Evolutionary conservation across 495 filamentous ascomycete genomes (phyloP), one percentile per base, ranked within the genome.

Genomic region (Ascodesmis nigricans): DNA sequence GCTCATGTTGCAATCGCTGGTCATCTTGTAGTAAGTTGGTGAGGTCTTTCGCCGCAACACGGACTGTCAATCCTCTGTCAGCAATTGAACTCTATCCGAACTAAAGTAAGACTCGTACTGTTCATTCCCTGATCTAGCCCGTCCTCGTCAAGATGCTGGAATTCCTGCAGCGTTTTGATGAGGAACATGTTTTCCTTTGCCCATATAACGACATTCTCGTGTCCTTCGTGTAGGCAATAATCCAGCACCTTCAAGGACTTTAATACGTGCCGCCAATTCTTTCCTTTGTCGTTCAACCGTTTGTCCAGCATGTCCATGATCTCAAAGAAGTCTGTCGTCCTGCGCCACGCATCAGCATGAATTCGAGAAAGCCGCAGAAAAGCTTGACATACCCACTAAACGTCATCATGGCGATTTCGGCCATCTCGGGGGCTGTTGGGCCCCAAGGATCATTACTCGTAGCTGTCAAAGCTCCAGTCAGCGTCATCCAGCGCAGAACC

Each of bases 301-400:
- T 95, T 95, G 58, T 95, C 90, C 40, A 99, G 63, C 87, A 99
- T 99, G 56, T 95, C 90, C 73, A 99, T 91, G 46, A 99, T 92
- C 52, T 99, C 83, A 61, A 91, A 90, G 58, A 95, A 99, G 55
- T 93, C 87, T 52, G 73, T 82, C 10, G 77, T 78, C 50, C 82
- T 91, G 37, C n/a, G n/a, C n/a, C n/a, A n/a, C n/a, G n/a, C n/a
- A n/a, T n/a, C n/a, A n/a, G n/a, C n/a, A n/a, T n/a, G n/a, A n/a
- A n/a, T n/a, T n/a, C n/a, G n/a, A n/a, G n/a, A n/a, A n/a, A n/a
- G n/a, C n/a, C n/a, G n/a, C n/a, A n/a, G n/a, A n/a, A n/a, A n/a
- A n/a, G n/a, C n/a, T n/a, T n/a, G n/a, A n/a, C n/a, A n/a, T n/a
- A n/a, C n/a, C n/a, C 82, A 61, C 84, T 83, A 58, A 78, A 99